phyloP scores from a whole-genome alignment of 31 red algal genomes.

The Odonthalia washingtoniensis region DNA sequence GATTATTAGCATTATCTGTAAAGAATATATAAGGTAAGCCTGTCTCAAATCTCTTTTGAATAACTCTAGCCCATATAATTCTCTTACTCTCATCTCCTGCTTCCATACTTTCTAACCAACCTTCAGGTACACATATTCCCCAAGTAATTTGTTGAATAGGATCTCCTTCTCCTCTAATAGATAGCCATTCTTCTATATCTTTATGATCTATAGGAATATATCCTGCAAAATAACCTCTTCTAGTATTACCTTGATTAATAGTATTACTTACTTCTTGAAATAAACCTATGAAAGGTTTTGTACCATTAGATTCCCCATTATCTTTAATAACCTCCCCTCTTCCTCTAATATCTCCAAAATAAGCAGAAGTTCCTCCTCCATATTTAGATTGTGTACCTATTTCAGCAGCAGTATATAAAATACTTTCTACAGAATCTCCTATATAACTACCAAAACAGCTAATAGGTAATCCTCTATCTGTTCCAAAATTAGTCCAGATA shows the following conservation, averaged over 20 bases:
- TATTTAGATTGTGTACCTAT: slow-evolving; percentile 6
- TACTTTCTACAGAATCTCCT: slow-evolving; percentile 8
- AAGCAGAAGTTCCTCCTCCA: slow-evolving; percentile 21
- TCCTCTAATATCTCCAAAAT: slow-evolving; percentile 7
- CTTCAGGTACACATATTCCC: slow-evolving; percentile 3
- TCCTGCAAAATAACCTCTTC: slow-evolving; percentile 22
- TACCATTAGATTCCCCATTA: slow-evolving; percentile 11
- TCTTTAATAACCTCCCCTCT: slow-evolving; percentile 11
- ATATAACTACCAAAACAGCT: slow-evolving; percentile 17
- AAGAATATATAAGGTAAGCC: slow-evolving; percentile 16
- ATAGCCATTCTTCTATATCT: slow-evolving; percentile 20
- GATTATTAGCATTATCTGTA: slow-evolving; percentile 14
- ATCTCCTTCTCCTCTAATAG: slow-evolving; percentile 1
- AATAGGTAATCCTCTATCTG: slow-evolving; percentile 16
- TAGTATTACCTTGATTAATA: slow-evolving; percentile 1
- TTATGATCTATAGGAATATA: slow-evolving; percentile 17
- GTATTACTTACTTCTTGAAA: slow-evolving; percentile 6
- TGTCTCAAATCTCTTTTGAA: slow-evolving; percentile 4
- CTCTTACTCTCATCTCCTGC: slow-evolving; percentile 7
- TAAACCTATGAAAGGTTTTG: background rate
- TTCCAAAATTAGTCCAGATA: slow-evolving; percentile 13
- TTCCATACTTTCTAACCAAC: slow-evolving; percentile 5
- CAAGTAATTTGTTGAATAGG: slow-evolving; percentile 13
- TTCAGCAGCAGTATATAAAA: slow-evolving; percentile 13
- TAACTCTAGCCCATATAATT: slow-evolving; percentile 10